Percentiles rank a stretch among this genome's conserved stretches.
These are phyloP conservation scores for Kodamaea sagamina DNA, from an alignment of 805 yeast genomes.

Conservation along the genomic window DNA sequence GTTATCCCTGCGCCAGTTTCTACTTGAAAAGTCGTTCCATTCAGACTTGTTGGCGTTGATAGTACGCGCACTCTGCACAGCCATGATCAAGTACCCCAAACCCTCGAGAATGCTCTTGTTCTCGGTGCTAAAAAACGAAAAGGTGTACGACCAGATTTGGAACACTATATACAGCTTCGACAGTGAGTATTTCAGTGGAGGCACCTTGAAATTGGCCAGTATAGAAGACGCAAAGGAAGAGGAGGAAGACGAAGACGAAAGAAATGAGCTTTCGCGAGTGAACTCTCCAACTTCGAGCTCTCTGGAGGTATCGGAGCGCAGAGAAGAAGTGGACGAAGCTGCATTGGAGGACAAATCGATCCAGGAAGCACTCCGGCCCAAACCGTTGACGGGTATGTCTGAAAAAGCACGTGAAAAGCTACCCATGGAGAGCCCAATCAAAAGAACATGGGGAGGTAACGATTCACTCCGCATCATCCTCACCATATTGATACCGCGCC, in stretches of 20 bases:
- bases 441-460: conserved; percentile 58
- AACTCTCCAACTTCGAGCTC: conserved; percentile 4
- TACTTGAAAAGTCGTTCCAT: conserved; percentile 44
- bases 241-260: neutral
- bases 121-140: conserved; percentile 46
- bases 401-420: conserved; percentile 53
- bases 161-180: conserved; percentile 32
- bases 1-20: conserved; percentile 37
- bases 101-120: conserved; percentile 58
- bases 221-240: conserved; percentile 7
- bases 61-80: conserved; percentile 55
- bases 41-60: conserved; percentile 60
- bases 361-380: conserved; percentile 48
- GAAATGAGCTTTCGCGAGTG: neutral
- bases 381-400: conserved; percentile 63
- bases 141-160: conserved; percentile 38
- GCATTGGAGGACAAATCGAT: conserved; percentile 24
- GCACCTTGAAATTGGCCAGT: conserved; percentile 17
- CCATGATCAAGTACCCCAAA: conserved; percentile 50
- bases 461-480: conserved; percentile 48
- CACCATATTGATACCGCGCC: conserved; percentile 40
- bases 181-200: conserved; percentile 26
- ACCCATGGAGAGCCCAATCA: conserved; percentile 51
- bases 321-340: neutral
- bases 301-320: conserved; percentile 4